phyloP scores from a whole-genome alignment of 306 rosid species.

The Myrica gale region DNA sequence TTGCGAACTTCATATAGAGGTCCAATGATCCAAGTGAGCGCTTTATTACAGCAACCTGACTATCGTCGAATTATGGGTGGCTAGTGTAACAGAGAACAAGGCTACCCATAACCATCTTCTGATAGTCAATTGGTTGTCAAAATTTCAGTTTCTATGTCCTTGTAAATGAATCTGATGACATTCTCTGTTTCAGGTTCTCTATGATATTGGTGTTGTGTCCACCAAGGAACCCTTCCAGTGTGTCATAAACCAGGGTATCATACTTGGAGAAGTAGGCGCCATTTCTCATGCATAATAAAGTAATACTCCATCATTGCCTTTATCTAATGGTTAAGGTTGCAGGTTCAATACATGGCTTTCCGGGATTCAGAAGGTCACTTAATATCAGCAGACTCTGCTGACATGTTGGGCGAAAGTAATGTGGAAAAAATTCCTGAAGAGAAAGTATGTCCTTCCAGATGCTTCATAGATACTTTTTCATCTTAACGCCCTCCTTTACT shows the following conservation, averaged over 20 bases:
- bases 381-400: slow-evolving; percentile 62
- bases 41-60: neutral
- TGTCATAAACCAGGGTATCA: slow-evolving; percentile 96
- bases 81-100: slow-evolving; percentile 7
- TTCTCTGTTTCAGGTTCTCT: slow-evolving; percentile 77
- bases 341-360: slow-evolving; percentile 89
- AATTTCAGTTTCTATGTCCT: slow-evolving; percentile 7
- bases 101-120: neutral
- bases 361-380: slow-evolving; percentile 68
- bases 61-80: slow-evolving; percentile 1
- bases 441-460: slow-evolving; percentile 47
- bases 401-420: slow-evolving; percentile 44
- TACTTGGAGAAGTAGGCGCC: slow-evolving; percentile 85
- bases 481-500: slow-evolving; percentile 20
- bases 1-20: neutral
- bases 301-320: neutral
- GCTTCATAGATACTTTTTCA: slow-evolving; percentile 18
- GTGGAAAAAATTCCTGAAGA: slow-evolving; percentile 68
- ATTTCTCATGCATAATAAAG: slow-evolving; percentile 27
- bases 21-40: neutral
- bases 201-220: slow-evolving; percentile 85
- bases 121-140: neutral
- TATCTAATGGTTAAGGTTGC: slow-evolving; percentile 50
- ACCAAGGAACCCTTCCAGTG: slow-evolving; percentile 96
- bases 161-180: slow-evolving; percentile 15